Evolutionary conservation across 148 eudicot species (phyloP).

Genomic region (Silene uniflora): DNA sequence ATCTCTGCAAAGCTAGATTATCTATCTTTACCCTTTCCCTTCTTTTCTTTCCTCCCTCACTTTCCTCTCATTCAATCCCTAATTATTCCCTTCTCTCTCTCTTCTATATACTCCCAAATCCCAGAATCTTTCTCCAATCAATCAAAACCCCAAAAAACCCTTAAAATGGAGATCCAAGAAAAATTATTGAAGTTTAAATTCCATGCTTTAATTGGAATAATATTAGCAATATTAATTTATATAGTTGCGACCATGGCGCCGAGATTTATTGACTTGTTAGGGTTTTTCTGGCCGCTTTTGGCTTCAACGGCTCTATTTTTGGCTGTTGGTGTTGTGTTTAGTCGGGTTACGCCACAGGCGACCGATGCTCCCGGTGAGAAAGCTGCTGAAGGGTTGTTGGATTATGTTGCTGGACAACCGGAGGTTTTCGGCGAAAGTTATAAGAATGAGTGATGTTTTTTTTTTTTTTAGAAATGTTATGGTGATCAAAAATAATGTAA

Average conservation of each 20-base stretch:
- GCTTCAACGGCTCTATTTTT: conserved; percentile 78
- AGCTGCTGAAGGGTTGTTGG: conserved; percentile 66
- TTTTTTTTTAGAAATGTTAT: neutral
- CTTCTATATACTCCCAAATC: neutral
- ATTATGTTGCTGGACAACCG: conserved; percentile 58
- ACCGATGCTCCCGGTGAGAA: conserved; percentile 47
- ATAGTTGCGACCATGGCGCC: conserved; percentile 39
- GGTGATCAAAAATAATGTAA: neutral
- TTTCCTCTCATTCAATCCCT: conserved; percentile 8
- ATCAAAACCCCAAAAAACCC: neutral
- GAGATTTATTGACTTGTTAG: conserved; percentile 41
- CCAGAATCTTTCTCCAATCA: neutral
- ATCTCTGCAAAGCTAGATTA: conserved; percentile 41
- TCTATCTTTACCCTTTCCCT: conserved; percentile 17
- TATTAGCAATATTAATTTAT: conserved; percentile 22
- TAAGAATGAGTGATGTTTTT: conserved; percentile 19
- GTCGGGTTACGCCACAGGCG: conserved; percentile 46
- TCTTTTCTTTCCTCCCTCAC: conserved; percentile 16
- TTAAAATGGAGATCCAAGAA: conserved; percentile 58
- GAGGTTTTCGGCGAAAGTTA: conserved; percentile 18
- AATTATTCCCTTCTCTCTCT: neutral
- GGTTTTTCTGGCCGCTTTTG: conserved; percentile 70
- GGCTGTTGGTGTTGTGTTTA: conserved; percentile 50
- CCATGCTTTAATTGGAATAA: conserved; percentile 34
- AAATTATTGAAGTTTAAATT: conserved; percentile 44